A percentile compares a stretch with the other conserved stretches of the same genome.
These are phyloP conservation scores for Aureobasidium sp. DNA, from an alignment of 2,329 filamentous ascomycete species.

Conservation along the genomic window DNA sequence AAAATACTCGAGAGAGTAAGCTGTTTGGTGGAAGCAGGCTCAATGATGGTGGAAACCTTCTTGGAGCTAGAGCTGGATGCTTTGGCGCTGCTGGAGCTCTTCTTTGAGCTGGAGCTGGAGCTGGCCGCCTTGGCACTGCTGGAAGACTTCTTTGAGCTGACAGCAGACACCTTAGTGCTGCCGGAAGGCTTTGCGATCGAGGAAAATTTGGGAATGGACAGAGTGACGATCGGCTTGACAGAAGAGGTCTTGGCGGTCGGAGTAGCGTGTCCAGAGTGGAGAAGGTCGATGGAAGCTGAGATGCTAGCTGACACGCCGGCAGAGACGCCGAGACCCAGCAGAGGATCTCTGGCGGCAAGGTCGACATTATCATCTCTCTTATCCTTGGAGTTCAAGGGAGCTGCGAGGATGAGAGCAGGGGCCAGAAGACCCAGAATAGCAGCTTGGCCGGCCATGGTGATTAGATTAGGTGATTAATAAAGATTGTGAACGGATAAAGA, in stretches of 20 bases:
- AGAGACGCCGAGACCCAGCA: not conserved
- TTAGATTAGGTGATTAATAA: not conserved
- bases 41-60: not conserved
- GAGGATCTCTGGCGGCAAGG: not conserved
- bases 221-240: not conserved
- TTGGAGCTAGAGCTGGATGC: not conserved
- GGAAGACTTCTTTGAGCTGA: not conserved
- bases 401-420: slow-evolving; percentile 9
- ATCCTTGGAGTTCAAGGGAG: not conserved
- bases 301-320: not conserved
- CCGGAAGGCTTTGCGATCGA: not conserved
- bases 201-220: not conserved
- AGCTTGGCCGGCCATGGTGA: slow-evolving; percentile 9
- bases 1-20: not conserved
- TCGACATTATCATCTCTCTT: not conserved
- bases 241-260: not conserved
- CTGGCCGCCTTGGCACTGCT: not conserved
- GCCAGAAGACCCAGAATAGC: slow-evolving; percentile 4
- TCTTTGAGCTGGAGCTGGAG: not conserved
- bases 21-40: not conserved
- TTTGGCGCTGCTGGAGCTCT: not conserved
- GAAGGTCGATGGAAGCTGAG: not conserved
- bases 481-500: not conserved
- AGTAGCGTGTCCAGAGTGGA: too few relatives aligned
- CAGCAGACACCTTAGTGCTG: not conserved